Base-by-base conservation (phyloP, 2,329 filamentous ascomycete genomes). In the Aureobasidium subglaciale region DNA sequence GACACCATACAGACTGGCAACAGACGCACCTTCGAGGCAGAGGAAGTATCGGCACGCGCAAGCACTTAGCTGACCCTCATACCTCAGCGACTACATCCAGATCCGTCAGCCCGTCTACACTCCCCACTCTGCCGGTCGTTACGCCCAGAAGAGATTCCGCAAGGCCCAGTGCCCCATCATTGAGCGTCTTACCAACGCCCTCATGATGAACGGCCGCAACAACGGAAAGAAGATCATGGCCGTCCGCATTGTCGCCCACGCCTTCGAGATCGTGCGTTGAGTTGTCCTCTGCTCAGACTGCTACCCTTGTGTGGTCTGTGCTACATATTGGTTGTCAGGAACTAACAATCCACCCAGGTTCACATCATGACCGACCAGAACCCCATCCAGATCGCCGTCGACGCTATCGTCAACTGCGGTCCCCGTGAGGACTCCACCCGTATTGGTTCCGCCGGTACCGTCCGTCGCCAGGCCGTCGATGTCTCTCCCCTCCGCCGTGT, bases 291-390 rank as follows among this genome's bases (percentile, higher is more conserved):
- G 13, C 6, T n/a, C 5, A 18, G 34, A 18, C 34, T 37, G 11
- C 16, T 11, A 7, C 8, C 13, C 13, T n/a, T 15, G 58, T 57
- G 42, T 57, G 58, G 25, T 8, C 38, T 20, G n/a, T n/a, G n/a
- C n/a, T n/a, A n/a, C n/a, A n/a, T n/a, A n/a, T n/a, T n/a, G n/a
- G n/a, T n/a, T n/a, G n/a, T n/a, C n/a, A n/a, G n/a, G 29, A 32
- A 18, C 49, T 38, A 50, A 27, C 22, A 45, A 15, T 11, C 34
- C 42, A 2, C 48, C 56, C 74, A 96, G 92, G 90, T 99, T 80
- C 91, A 97, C 88, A 91, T 99, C 81, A 97, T 97, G 90, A 97
- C 95, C 84, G 93, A 99, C 84, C 93, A 97, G 84, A 99, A 99
- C 88, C 93, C 93, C 74, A 95, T 99, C 83, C 93, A 99, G 84